Evolutionary conservation across 2,329 filamentous ascomycete genomes (phyloP), one percentile per base, ranked within the genome.

Genomic region (Botrytis tulipae): DNA sequence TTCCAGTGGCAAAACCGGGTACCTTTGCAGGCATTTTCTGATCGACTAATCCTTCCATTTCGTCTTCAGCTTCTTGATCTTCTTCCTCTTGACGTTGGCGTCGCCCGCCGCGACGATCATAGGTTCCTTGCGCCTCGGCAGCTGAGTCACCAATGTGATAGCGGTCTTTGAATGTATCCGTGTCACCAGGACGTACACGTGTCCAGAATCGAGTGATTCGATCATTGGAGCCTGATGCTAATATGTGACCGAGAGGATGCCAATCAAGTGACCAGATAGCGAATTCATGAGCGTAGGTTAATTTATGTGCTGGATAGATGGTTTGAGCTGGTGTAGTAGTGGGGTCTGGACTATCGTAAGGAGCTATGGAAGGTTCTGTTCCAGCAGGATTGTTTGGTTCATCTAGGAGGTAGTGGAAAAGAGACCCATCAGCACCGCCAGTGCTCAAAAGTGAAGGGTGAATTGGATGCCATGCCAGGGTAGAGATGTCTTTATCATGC

Each of bases 251-350:
- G 0, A 98, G 87, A 0, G 96, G 96, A 81, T 99, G 96, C 95
- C 96, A 99, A 84, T 98, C 95, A 68, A 99, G 88, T 29, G 95
- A 97, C 96, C 96, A 99, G 76, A 99, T 96, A 29, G 94, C 94
- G 81, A 95, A 97, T 78, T 97, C 93, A 82, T 99, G 96, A 0
- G 96, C 96, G 80, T 91, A 95, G 12, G 92, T 90, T 46, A 98
- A 84, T 79, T 90, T 92, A 84, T 98, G 95, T 5, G 94, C 94
- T 2, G 96, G 96, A 81, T 93, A 93, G 75, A 99, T 93, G n/a
- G 94, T 92, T 82, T 98, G 95, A 0, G 94, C 90, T 0, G 94
- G 91, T 0, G 93, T 92, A 67, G 92, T 93, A 37, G 89, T 83
- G 9, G 94, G 93, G 79, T 97, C 94, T 1, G 92, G 86, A 75